Evolutionary conservation across 768 basidiomycete species (phyloP).

Genomic region (Pisolithus microcarpus): DNA sequence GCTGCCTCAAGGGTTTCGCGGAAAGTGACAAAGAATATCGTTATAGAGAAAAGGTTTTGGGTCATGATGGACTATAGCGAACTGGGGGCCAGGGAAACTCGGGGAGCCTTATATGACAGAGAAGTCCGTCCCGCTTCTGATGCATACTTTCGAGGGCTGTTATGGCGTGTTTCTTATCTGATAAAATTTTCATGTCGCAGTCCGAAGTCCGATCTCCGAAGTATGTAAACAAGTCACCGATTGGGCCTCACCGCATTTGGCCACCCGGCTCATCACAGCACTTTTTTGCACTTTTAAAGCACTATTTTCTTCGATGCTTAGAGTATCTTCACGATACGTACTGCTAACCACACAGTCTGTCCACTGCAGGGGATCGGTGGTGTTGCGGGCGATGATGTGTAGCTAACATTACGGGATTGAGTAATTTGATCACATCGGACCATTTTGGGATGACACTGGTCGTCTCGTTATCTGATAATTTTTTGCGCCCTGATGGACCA

Average conservation of each 20-base stretch:
- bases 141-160: too few relatives aligned
- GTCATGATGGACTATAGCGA: constrained; percentile 36
- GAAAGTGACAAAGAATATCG: constrained; percentile 96
- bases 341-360: too few relatives aligned
- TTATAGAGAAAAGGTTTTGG: constrained; percentile 74
- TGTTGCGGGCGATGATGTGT: not conserved
- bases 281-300: not conserved
- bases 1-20: constrained; percentile 90
- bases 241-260: not conserved
- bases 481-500: not conserved
- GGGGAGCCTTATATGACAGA: too few relatives aligned
- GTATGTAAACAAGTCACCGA: not conserved
- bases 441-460: too few relatives aligned
- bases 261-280: not conserved
- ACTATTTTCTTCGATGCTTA: not conserved
- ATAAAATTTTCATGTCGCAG: not conserved
- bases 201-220: constrained; percentile 6
- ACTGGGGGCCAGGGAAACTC: too few relatives aligned
- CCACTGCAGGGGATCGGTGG: too few relatives aligned
- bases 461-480: constrained; percentile 6
- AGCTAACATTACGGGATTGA: not conserved
- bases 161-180: constrained; percentile 5
- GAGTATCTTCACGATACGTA: not conserved
- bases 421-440: not conserved
- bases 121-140: too few relatives aligned